phyloP scores from a whole-genome alignment of 345 rosid genomes.

The Aquilaria malaccensis region DNA sequence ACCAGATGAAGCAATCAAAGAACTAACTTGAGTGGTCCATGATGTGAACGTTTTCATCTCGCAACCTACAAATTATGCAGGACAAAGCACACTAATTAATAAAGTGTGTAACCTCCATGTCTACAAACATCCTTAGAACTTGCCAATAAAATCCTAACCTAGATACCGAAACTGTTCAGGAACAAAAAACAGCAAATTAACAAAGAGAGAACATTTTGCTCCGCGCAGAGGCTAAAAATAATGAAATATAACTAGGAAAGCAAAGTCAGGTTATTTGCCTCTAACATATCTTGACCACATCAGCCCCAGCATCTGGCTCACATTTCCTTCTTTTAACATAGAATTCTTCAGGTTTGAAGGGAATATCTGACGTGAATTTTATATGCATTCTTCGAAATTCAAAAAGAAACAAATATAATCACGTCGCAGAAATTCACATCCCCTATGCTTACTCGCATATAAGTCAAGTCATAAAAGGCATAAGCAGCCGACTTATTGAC shows the following conservation, averaged over 20 bases:
- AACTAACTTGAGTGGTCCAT: constrained; percentile 60
- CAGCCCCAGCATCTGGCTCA: constrained; percentile 61
- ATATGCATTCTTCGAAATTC: neutral
- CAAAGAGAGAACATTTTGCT: too few species aligned
- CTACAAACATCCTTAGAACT: too few species aligned
- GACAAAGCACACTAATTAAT: too few species aligned
- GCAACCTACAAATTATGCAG: constrained; percentile 39
- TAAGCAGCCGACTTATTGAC: constrained; percentile 75
- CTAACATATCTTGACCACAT: constrained; percentile 64
- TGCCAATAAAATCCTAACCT: too few species aligned
- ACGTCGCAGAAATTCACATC: too few species aligned
- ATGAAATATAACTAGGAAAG: neutral
- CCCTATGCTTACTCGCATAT: constrained; percentile 40
- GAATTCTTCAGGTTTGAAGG: constrained; percentile 71
- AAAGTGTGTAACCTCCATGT: too few species aligned
- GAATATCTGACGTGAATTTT: constrained; percentile 35
- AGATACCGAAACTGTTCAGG: neutral
- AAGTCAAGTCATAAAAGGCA: constrained; percentile 70
- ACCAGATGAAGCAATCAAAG: neutral
- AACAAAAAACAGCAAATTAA: neutral
- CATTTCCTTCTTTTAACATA: constrained; percentile 70
- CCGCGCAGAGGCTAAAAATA: too few species aligned
- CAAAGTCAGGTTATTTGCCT: constrained; percentile 30
- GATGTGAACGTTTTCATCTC: constrained; percentile 64
- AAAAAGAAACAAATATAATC: neutral